Conservation (phyloP, 2,329 filamentous ascomycete genomes). For the Aspergillus cejpii region DNA sequence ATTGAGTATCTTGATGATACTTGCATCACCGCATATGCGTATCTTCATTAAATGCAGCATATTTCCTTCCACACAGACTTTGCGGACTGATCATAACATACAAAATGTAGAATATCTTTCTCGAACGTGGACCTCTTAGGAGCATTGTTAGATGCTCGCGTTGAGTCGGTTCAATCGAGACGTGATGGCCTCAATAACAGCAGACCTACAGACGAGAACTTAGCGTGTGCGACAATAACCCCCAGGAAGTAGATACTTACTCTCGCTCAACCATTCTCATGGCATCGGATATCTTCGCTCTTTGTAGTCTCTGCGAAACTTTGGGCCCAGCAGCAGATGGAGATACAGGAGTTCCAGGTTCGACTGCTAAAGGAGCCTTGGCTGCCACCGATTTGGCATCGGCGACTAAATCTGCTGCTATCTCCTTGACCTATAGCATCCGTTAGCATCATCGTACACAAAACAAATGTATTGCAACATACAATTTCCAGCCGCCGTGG, state of each 20-base stretch:
- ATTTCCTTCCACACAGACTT: not conserved
- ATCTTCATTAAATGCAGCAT: too few relatives aligned
- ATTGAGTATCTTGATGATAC: too few relatives aligned
- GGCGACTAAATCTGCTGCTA: constrained; percentile 33
- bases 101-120: not conserved
- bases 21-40: too few relatives aligned
- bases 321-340: constrained; percentile 26
- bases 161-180: constrained; percentile 37
- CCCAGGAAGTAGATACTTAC: constrained; percentile 22
- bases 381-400: constrained; percentile 33
- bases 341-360: constrained; percentile 26
- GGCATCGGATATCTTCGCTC: constrained; percentile 43
- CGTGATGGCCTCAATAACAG: constrained; percentile 41
- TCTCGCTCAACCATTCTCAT: constrained; percentile 48
- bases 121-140: not conserved
- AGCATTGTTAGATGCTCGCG: constrained; percentile 25
- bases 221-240: constrained; percentile 3
- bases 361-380: constrained; percentile 21
- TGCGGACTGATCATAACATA: not conserved
- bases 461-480: constrained; percentile 12
- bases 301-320: constrained; percentile 41
- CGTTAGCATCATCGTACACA: constrained; percentile 10
- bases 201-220: constrained; percentile 28
- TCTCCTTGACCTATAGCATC: constrained; percentile 33
- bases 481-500: constrained; percentile 38